These are phyloP conservation scores for Medicago truncatula DNA, from an alignment of 306 rosid genomes.

Conservation along the genomic window MtrunA17r5.0-ANR NC_053044.1:49300001-49300500, in stretches of 20 bases:
- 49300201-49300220: conserved; percentile 28
- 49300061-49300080: conserved; percentile 78
- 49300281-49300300: conserved; percentile 98
- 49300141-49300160: conserved; percentile 98
- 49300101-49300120: conserved; percentile 96
- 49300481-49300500: conserved; percentile 39
- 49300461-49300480: conserved; percentile 59
- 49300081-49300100: conserved; percentile 97
- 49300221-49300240: conserved; percentile 23
- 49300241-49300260: conserved; percentile 30
- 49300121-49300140: conserved; percentile 98
- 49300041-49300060: conserved; percentile 38
- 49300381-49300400: conserved; percentile 65
- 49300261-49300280: conserved; percentile 62
- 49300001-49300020: neutral
- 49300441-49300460: conserved; percentile 61
- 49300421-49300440: conserved; percentile 59
- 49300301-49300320: conserved; percentile 91
- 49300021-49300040: neutral
- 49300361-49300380: conserved; percentile 72
- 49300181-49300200: conserved; percentile 38
- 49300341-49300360: conserved; percentile 71
- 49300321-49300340: conserved; percentile 64
- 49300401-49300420: conserved; percentile 54
- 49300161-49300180: conserved; percentile 86